Base-by-base conservation (phyloP, 768 basidiomycete genomes). In the Polyporus arcularius region DNA sequence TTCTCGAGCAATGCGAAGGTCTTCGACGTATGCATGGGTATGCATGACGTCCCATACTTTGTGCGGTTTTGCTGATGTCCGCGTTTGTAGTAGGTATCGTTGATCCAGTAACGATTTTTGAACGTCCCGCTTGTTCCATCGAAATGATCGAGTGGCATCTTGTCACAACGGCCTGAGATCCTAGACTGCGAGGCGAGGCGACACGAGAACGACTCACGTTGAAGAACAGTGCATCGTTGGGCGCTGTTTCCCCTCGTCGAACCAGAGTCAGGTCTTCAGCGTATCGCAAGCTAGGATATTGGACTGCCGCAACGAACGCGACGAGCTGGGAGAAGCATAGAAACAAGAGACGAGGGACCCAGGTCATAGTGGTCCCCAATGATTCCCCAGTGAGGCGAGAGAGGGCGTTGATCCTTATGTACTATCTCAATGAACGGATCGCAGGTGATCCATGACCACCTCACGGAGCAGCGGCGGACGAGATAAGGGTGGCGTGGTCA, bases 111-210 rank as follows among this genome's bases (percentile, higher is more conserved):
- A 4, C 81, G 74, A 64, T 82, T 81, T 38, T 71, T 70, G 68
- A 80, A 82, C 0, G 78, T 79, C 10, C 54, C 64, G 0, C 55
- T 46, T 2, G 74, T 69, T 38, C 68, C 70, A 30, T 71, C 68
- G 58, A 81, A 82, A 61, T 82, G 81, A 66, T 82, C 80, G 32
- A 81, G 60, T 4, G 79, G 79, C 67, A 82, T 74, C 80, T 82
- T 16, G 42, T 9, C 16, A 28, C 31, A 21, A 30, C n/a, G 32
- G 11, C 16, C 7, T 26, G 21, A 26, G 21, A 26, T 26, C 21
- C 21, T 26, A 26, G 21, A 26, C 21, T 26, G 21, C 21, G 21
- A 26, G 21, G 21, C 21, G 21, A 26, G 21, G 21, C 35, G 11
- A 43, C 9, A 18, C 35, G 30, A 15, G 16, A 16, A 26, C 48